A percentile compares a stretch with the other conserved stretches of the same genome.
phyloP scores from a whole-genome alignment of 108 stramenopile species.

The Stephanodiscus triporus region DNA sequence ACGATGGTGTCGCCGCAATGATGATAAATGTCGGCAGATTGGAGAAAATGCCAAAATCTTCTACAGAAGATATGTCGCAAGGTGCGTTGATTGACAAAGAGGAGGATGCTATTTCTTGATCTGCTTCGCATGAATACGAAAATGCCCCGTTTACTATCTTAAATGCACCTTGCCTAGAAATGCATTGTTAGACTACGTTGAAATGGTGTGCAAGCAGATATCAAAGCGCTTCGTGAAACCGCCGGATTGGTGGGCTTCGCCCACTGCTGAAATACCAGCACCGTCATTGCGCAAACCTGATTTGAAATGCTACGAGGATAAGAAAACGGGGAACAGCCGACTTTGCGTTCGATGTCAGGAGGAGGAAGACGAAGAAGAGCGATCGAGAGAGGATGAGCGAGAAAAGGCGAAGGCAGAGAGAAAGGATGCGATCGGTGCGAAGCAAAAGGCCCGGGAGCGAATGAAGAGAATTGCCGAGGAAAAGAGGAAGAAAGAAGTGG shows the following conservation, averaged over 20 bases:
- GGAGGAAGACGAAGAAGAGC: slow-evolving; percentile 62
- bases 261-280: slow-evolving; percentile 53
- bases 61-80: slow-evolving; percentile 85
- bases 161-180: slow-evolving; percentile 43
- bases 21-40: slow-evolving; percentile 93
- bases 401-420: slow-evolving; percentile 55
- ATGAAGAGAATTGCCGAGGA: slow-evolving; percentile 53
- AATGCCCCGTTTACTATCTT: not conserved
- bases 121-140: not conserved
- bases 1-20: slow-evolving; percentile 95
- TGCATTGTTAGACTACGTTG: slow-evolving; percentile 93
- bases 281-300: slow-evolving; percentile 78
- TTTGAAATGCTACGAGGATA: slow-evolving; percentile 68
- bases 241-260: slow-evolving; percentile 74
- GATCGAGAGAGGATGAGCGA: slow-evolving; percentile 48
- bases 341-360: slow-evolving; percentile 78
- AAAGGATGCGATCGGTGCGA: slow-evolving; percentile 48
- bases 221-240: slow-evolving; percentile 80
- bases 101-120: not conserved
- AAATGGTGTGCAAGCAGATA: slow-evolving; percentile 83
- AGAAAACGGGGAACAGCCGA: slow-evolving; percentile 53
- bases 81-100: slow-evolving; percentile 15
- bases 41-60: slow-evolving; percentile 78
- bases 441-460: slow-evolving; percentile 47
- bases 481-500: slow-evolving; percentile 12